Evolutionary conservation across 2,329 filamentous ascomycete genomes (phyloP).

Genomic region (Akanthomyces uredinophilus): DNA sequence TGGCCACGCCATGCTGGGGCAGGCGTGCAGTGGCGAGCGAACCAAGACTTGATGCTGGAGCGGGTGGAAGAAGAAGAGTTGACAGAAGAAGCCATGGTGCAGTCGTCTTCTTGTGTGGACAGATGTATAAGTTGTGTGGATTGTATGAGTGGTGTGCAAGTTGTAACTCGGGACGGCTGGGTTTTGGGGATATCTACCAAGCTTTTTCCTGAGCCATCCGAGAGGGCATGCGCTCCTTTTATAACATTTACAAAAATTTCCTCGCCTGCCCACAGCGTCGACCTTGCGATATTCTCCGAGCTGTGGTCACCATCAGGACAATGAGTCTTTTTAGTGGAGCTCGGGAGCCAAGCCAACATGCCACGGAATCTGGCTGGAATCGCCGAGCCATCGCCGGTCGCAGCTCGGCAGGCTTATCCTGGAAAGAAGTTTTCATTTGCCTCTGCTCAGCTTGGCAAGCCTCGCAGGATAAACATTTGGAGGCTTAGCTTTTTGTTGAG

Average conservation of each 20-base stretch:
- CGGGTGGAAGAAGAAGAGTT: conserved; percentile 17
- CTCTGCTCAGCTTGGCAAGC: background rate
- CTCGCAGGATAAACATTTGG: no score
- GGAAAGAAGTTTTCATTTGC: background rate
- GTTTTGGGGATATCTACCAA: background rate
- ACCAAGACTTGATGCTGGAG: conserved; percentile 28
- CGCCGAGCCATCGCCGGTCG: conserved; percentile 10
- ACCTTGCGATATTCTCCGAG: conserved; percentile 8
- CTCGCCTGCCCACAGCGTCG: background rate
- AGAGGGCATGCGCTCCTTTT: background rate
- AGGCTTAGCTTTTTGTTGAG: no score
- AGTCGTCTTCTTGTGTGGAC: background rate
- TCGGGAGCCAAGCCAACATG: background rate
- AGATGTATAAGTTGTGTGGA: background rate
- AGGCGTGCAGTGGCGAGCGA: conserved; percentile 36
- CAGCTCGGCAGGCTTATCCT: background rate
- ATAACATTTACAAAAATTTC: conserved; percentile 5
- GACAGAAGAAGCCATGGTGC: conserved; percentile 16
- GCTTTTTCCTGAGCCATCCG: background rate
- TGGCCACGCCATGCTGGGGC: conserved; percentile 32
- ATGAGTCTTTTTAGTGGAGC: conserved; percentile 6
- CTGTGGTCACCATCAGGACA: background rate
- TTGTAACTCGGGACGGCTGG: background rate
- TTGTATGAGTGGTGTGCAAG: background rate
- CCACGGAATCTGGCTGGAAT: background rate